Percentiles rank a stretch among this genome's conserved stretches.
Evolutionary conservation across 805 yeast species (phyloP).

Genomic region (Nematodospora valgi): DNA sequence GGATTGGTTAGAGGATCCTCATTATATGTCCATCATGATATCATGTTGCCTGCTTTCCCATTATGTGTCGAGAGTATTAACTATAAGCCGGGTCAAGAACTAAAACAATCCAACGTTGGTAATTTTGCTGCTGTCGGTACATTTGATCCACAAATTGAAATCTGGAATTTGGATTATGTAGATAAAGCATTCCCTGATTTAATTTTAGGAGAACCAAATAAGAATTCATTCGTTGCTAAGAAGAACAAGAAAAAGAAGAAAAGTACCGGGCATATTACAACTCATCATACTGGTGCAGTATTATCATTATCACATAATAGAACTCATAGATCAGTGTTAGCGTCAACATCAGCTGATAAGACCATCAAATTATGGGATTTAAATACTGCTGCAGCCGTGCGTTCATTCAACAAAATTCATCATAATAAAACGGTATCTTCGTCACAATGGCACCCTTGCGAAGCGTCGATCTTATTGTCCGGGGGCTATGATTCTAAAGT

Average conservation of each 20-base stretch:
- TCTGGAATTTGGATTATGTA: slow-evolving; percentile 91
- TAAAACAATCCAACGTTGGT: slow-evolving; percentile 49
- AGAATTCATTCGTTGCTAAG: slow-evolving; percentile 36
- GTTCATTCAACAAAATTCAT: slow-evolving; percentile 72
- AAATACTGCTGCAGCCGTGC: slow-evolving; percentile 66
- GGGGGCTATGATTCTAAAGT: slow-evolving; percentile 91
- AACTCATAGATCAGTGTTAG: slow-evolving; percentile 77
- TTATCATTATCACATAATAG: slow-evolving; percentile 81
- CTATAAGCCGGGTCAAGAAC: slow-evolving; percentile 54
- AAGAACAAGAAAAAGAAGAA: slow-evolving; percentile 47
- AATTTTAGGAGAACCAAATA: slow-evolving; percentile 76
- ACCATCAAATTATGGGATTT: slow-evolving; percentile 97
- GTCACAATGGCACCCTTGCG: slow-evolving; percentile 77
- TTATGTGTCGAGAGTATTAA: slow-evolving; percentile 95
- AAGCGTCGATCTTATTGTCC: slow-evolving; percentile 69
- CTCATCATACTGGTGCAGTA: slow-evolving; percentile 93
- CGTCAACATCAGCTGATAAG: slow-evolving; percentile 92
- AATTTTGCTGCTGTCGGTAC: slow-evolving; percentile 97
- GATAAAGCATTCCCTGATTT: slow-evolving; percentile 95
- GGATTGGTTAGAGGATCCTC: slow-evolving; percentile 71
- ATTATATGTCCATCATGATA: slow-evolving; percentile 91
- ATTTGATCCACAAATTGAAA: slow-evolving; percentile 94
- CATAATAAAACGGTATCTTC: slow-evolving; percentile 77
- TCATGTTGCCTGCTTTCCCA: slow-evolving; percentile 97
- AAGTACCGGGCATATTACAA: slow-evolving; percentile 50